Base-by-base conservation (phyloP, 257 asterid species). In the Capsicum pubescens region DNA sequence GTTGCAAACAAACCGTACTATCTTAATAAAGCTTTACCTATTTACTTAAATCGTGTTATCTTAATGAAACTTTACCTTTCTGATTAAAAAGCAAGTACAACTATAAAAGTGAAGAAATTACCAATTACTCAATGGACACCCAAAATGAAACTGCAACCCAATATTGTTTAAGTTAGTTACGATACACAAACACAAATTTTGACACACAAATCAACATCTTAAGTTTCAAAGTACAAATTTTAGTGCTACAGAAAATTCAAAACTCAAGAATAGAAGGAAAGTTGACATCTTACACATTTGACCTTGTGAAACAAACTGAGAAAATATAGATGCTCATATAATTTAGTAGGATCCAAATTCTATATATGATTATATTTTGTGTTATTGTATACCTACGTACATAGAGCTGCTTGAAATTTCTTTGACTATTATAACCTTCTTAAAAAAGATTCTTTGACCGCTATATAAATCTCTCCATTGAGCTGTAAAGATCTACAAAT, bases 11-110 rank as follows among this genome's bases (percentile, higher is more conserved):
- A 46, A 19, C 8, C 44, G 0, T 74, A 44, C 61, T 74, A 50
- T 74, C 61, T 48, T 74, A 21, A 50, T 19, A 21, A 74, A 74
- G 21, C 46, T 74, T 74, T 55, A 48, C 46, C 61, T 74, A 21
- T 50, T 46, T 12, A 26, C 32, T 26, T 26, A 26, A 26, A 26
- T 26, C 32, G 1, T 26, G 32, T 1, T 26, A 26, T 26, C 32
- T 26, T 26, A 26, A 26, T 26, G 32, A 26, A 26, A 26, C 32
- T 26, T 26, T 26, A 26, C 32, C 32, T 26, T 26, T 26, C 32
- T 26, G 42, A 50, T 21, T 74, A 19, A 21, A 19, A 74, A 21
- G 21, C 9, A 66, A 66, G 0, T 19, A 74, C 10, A 50, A 36
- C 26, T 19, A n/a, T 21, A 17, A 42, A 39, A 8, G 78, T 4